phyloP scores from a whole-genome alignment of 1,284 basidiomycete species.

The Microbotryum scabiosae region DNA sequence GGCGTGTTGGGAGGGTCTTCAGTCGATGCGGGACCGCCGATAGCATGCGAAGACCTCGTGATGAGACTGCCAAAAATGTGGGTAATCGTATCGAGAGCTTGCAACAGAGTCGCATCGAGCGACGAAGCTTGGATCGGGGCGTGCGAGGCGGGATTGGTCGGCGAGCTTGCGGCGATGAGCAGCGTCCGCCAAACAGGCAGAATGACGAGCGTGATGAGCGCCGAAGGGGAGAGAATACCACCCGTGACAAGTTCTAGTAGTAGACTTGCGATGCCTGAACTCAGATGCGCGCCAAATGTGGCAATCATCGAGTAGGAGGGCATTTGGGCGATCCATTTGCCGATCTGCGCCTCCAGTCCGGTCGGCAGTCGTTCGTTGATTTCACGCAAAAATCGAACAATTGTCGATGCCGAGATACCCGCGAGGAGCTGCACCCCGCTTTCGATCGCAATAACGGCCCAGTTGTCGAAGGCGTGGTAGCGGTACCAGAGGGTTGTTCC shows the following conservation, averaged over 20 bases:
- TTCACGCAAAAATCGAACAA: conserved; percentile 2
- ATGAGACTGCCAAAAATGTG: conserved; percentile 3
- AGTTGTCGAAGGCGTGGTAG: conserved; percentile 58
- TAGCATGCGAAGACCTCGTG: neutral
- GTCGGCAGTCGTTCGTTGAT: conserved; percentile 13
- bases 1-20: neutral
- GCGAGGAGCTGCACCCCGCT: conserved; percentile 48
- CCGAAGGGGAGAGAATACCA: conserved; percentile 5
- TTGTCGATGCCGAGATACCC: neutral
- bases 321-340: conserved; percentile 9
- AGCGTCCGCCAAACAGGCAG: conserved; percentile 9
- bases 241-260: conserved; percentile 16
- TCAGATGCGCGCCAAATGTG: conserved; percentile 3
- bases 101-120: neutral
- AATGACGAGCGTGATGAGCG: conserved; percentile 5
- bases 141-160: neutral
- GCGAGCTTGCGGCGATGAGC: neutral
- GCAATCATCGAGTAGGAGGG: neutral
- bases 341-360: conserved; percentile 8
- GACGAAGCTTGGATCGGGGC: neutral
- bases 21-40: neutral
- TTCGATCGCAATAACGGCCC: conserved; percentile 71
- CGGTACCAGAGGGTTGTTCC: conserved; percentile 58
- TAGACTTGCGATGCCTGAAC: neutral
- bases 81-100: conserved; percentile 5